Evolutionary conservation across 495 filamentous ascomycete genomes (phyloP).

Genomic region (Lophiotrema nucula): DNA sequence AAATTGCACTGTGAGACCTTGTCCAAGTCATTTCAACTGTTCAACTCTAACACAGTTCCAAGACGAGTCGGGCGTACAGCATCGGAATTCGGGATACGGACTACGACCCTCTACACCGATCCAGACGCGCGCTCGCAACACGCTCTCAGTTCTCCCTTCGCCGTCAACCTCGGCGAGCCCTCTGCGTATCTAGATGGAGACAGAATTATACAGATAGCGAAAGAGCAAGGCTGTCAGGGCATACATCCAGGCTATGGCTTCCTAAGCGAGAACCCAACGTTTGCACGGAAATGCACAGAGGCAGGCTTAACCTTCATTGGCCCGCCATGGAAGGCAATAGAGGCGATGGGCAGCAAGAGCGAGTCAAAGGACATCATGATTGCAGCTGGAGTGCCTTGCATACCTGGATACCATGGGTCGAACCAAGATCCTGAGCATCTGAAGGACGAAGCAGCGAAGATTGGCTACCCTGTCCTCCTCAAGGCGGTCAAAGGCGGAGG

Average conservation of each 20-base stretch:
- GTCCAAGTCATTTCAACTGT: neutral
- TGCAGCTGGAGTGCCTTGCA: slow-evolving; percentile 86
- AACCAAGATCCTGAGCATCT: slow-evolving; percentile 77
- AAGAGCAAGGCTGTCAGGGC: slow-evolving; percentile 77
- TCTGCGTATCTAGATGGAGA: slow-evolving; percentile 90
- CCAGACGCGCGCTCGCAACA: slow-evolving; percentile 86
- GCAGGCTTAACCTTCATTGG: slow-evolving; percentile 94
- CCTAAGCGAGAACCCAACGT: slow-evolving; percentile 89
- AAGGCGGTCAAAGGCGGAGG: slow-evolving; percentile 97
- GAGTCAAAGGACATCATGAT: slow-evolving; percentile 94
- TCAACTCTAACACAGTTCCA: neutral
- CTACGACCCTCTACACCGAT: slow-evolving; percentile 92
- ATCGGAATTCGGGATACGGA: slow-evolving; percentile 81
- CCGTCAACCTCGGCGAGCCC: slow-evolving; percentile 76
- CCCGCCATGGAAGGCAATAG: slow-evolving; percentile 87
- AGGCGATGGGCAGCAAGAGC: slow-evolving; percentile 96
- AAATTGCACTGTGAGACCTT: slow-evolving; percentile 75
- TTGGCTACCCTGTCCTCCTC: slow-evolving; percentile 88
- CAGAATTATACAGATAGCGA: slow-evolving; percentile 83
- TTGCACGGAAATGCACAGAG: slow-evolving; percentile 84
- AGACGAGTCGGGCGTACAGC: slow-evolving; percentile 86
- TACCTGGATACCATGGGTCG: slow-evolving; percentile 89
- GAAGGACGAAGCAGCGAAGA: slow-evolving; percentile 69
- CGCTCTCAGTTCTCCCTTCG: slow-evolving; percentile 76
- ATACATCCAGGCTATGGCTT: slow-evolving; percentile 98